Percentiles rank a stretch among this genome's conserved stretches.
Conservation (phyloP, 306 rosid genomes). For the Ochetophila trinervis region DNA sequence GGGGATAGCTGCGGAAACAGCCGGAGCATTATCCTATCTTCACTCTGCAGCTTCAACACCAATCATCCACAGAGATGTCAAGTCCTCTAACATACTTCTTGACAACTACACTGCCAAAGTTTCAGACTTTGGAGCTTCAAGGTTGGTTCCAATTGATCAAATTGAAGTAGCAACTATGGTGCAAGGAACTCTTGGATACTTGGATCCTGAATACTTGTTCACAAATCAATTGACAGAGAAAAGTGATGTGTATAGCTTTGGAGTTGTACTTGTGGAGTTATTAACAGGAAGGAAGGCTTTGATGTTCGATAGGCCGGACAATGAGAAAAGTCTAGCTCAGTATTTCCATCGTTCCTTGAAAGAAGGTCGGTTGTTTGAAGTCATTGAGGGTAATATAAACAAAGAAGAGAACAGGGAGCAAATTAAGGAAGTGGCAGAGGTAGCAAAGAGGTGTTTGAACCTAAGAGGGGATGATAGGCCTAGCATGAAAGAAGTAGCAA, state of each 20-base stretch:
- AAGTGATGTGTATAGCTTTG: conserved; percentile 38
- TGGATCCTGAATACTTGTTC: conserved; percentile 33
- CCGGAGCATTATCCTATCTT: conserved; percentile 25
- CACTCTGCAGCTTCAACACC: conserved; percentile 31
- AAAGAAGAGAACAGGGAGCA: conserved; percentile 13
- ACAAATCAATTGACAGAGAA: conserved; percentile 28
- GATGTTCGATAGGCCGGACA: conserved; percentile 19
- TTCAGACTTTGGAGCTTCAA: conserved; percentile 33
- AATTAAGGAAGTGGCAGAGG: conserved; percentile 15
- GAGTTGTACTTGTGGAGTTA: conserved; percentile 32
- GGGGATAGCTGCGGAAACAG: conserved; percentile 11
- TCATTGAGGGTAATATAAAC: conserved; percentile 13
- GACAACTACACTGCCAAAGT: conserved; percentile 25
- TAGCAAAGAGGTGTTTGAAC: conserved; percentile 11
- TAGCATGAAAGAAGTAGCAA: conserved; percentile 33
- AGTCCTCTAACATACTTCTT: conserved; percentile 33
- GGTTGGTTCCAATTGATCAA: conserved; percentile 28
- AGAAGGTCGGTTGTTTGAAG: conserved; percentile 7
- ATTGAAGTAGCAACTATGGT: conserved; percentile 24
- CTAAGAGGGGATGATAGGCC: conserved; percentile 29
- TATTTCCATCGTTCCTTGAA: conserved; percentile 24
- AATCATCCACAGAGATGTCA: conserved; percentile 35
- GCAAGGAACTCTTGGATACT: conserved; percentile 31
- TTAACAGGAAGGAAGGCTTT: conserved; percentile 27
- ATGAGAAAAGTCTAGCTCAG: conserved; percentile 20